Evolutionary conservation across 1,139 yeast species (phyloP), one percentile per base, ranked within the genome.

Genomic region (Suhomyces anneliseae): DNA sequence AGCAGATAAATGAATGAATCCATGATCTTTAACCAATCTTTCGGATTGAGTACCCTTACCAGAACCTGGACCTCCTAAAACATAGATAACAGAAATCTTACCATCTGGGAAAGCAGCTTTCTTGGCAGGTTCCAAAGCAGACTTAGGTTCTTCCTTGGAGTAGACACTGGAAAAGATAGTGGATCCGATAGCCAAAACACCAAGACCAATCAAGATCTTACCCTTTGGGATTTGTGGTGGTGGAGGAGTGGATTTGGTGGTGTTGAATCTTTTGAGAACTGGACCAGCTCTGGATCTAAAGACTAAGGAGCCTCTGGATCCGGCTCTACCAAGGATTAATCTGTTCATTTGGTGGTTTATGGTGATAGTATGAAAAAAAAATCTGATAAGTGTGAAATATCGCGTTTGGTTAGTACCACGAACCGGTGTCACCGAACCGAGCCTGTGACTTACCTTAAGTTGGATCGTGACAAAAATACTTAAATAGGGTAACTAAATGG

Each of bases 31-130:
- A 39, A 93, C 97, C 49, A 93, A 76, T 60, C 81, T 87, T 38
- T 85, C 87, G 72, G 97, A 90, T 69, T 93, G 99, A 2, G 99
- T 93, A 48, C 99, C 99, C 64, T 93, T 93, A 37, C 99, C 99
- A 14, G 96, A 86, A 12, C 99, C 97, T 3, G 92, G 92, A 2
- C 92, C 90, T 33, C 96, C 96, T 36, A 93, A 79, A 7, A 93
- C 97, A 65, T 89, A 93, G 29, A 93, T 78, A 7, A 93, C 96
- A 32, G 88, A 81, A 32, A 88, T 81, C 48, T 85, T 81, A 36
- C 83, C 84, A 4, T 77, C 76, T 6, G 79, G 66, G 61, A 87
- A 87, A 0, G 85, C 81, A 35, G 61, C 50, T 36, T 58, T 51
- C 38, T 53, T 56, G 35, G 43, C 46, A 9, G 75, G 79, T 54